Evolutionary conservation across 306 rosid genomes (phyloP), one percentile per base, ranked within the genome.

Genomic region (Trifolium subterraneum): DNA sequence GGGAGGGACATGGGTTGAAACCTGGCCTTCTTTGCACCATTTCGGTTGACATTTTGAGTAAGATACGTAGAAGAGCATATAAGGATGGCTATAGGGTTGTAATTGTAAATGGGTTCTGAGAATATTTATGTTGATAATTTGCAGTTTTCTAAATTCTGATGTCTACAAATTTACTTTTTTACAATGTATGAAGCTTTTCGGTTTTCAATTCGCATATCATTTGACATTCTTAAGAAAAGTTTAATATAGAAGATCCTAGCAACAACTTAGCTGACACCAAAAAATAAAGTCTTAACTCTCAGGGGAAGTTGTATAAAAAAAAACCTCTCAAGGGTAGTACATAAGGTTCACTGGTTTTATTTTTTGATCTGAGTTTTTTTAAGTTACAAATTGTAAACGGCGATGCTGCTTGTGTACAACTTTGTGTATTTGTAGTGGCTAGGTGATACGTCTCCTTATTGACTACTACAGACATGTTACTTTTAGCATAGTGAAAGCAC

Each of bases 1-100:
- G 61, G 61, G 61, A 66, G 18, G 60, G 66, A 29, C 23, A 44
- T 60, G 48, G 74, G 27, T 52, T 66, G 31, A 69, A 36, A n/a
- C 6, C 23, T 51, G 7, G 5, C 60, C 29, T 52, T 74, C 27
- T 47, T 16, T 11, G 11, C 41, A 41, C 51, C 19, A 25, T 63
- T 42, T n/a, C 44, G 56, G 45, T 50, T 39, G 67, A 42, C 42
- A 64, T 52, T 47, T 63, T 71, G 20, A 29, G 42, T 60, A 60
- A 62, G 25, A 62, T 61, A 18, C 33, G n/a, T 72, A 31, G 33
- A 64, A 64, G 31, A 41, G 51, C 8, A 31, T 31, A 35, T 15
- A 18, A 41, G 68, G 22, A 56, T 8, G 25, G 23, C 15, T 23
- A 18, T 11, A 35, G n/a, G 66, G 54, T 39, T 56, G 41, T 20